Conservation (phyloP, 164 flowering plant genomes). For the Stephania japonica region DNA sequence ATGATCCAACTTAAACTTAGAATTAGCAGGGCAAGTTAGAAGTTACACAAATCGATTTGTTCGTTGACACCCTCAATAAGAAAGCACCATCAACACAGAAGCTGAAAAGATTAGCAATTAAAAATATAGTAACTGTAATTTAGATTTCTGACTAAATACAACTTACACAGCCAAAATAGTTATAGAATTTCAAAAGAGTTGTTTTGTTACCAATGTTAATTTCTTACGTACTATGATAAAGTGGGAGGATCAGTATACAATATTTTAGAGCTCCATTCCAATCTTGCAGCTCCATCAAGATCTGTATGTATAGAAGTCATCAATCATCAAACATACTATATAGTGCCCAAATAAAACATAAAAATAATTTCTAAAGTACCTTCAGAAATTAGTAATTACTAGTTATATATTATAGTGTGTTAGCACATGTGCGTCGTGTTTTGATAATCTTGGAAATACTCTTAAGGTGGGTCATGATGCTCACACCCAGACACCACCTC, state of each 20-base stretch:
- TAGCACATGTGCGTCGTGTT: too few relatives aligned
- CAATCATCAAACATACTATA: not conserved
- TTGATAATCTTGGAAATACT: too few relatives aligned
- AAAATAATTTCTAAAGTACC: not conserved
- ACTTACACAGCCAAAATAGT: not conserved
- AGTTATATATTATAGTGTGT: too few relatives aligned
- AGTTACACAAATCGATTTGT: too few relatives aligned
- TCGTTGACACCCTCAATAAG: too few relatives aligned
- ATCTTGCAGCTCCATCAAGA: conserved; percentile 65
- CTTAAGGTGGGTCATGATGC: too few relatives aligned
- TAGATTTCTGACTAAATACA: not conserved
- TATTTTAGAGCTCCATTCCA: conserved; percentile 73
- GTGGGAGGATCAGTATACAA: conserved; percentile 69
- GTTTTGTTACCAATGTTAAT: not conserved
- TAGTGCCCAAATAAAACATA: not conserved
- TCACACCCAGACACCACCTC: too few relatives aligned
- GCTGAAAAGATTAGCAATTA: not conserved
- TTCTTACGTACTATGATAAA: conserved; percentile 60
- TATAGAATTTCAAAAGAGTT: not conserved
- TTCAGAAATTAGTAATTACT: not conserved
- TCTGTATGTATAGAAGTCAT: conserved; percentile 30
- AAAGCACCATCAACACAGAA: too few relatives aligned
- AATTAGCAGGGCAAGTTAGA: too few relatives aligned
- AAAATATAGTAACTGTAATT: not conserved
- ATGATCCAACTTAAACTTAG: too few relatives aligned